Evolutionary conservation across 1,139 yeast genomes (phyloP).

Genomic region (Suhomyces chickasaworum): DNA sequence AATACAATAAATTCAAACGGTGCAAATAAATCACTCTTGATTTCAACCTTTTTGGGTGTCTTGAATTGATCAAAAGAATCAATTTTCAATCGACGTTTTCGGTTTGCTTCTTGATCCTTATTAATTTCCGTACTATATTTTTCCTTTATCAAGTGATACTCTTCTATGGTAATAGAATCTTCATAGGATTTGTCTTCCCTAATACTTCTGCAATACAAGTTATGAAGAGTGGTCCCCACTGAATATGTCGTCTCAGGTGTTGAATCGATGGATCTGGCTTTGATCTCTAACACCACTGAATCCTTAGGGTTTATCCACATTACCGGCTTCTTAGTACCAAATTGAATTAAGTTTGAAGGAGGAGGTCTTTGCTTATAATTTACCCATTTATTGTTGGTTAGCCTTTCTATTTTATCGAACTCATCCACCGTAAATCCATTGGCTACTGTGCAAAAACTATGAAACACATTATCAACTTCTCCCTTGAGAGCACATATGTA

Average conservation of each 20-base stretch:
- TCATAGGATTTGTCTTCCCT: slow-evolving; percentile 66
- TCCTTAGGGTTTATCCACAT: slow-evolving; percentile 80
- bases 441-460: slow-evolving; percentile 78
- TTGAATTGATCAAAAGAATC: slow-evolving; percentile 16
- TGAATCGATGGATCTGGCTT: slow-evolving; percentile 72
- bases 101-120: slow-evolving; percentile 34
- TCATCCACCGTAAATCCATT: slow-evolving; percentile 77
- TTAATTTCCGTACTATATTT: slow-evolving; percentile 26
- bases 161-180: slow-evolving; percentile 59
- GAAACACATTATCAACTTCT: slow-evolving; percentile 29
- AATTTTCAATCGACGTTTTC: slow-evolving; percentile 17
- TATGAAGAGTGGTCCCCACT: slow-evolving; percentile 70
- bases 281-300: slow-evolving; percentile 80
- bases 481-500: slow-evolving; percentile 69
- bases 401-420: slow-evolving; percentile 56
- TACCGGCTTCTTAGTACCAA: slow-evolving; percentile 65
- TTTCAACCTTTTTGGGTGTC: slow-evolving; percentile 13
- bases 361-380: slow-evolving; percentile 41
- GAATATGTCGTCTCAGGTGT: slow-evolving; percentile 53
- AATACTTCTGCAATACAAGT: slow-evolving; percentile 70
- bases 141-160: slow-evolving; percentile 45
- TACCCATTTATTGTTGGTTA: slow-evolving; percentile 66
- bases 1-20: slow-evolving; percentile 37
- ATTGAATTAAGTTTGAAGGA: slow-evolving; percentile 47
- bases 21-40: slow-evolving; percentile 27